Evolutionary conservation across 1,139 yeast genomes (phyloP), one percentile per base, ranked within the genome.

Genomic region (Candida sojae): DNA sequence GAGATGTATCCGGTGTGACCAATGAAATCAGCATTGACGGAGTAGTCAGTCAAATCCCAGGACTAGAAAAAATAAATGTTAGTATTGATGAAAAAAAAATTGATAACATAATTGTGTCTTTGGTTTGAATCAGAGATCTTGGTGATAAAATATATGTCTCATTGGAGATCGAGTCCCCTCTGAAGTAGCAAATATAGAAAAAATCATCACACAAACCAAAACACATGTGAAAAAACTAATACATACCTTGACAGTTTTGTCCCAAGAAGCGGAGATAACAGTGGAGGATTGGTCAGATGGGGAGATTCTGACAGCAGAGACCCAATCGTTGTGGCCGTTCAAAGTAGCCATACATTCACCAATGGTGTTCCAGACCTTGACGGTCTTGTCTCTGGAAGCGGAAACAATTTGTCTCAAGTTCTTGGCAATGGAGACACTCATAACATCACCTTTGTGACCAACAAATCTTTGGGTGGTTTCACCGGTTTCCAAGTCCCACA

Each of bases 1-100:
- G 96, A 89, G 67, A 93, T 88, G 95, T 92, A 92, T 79, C 97
- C 97, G 77, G 95, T 91, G 96, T 93, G 99, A 74, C 99, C 99
- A 68, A 91, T 84, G 84, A 89, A 89, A 82, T 93, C 99, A 71
- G 98, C 96, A 73, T 87, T 84, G 71, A 90, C 84, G 70, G 84
- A 78, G 85, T 86, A 87, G 76, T 86, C 87, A 72, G 79, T 75
- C 72, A 91, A 83, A 79, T 92, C 96, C 99, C 98, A 93, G 61
- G 96, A 87, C 98, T 93, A 71, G 21, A 48, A 35, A 52, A 17
- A 17, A 2, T 2, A 17, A 17, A 12, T 33, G 64, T 65, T 61
- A 66, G 70, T 61, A 55, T 53, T n/a, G n/a, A n/a, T n/a, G n/a
- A 46, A 43, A 35, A 48, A 32, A 8, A 38, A 29, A 21, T 34